Conservation (phyloP, 306 rosid species). For the Cajanus cajan region DNA sequence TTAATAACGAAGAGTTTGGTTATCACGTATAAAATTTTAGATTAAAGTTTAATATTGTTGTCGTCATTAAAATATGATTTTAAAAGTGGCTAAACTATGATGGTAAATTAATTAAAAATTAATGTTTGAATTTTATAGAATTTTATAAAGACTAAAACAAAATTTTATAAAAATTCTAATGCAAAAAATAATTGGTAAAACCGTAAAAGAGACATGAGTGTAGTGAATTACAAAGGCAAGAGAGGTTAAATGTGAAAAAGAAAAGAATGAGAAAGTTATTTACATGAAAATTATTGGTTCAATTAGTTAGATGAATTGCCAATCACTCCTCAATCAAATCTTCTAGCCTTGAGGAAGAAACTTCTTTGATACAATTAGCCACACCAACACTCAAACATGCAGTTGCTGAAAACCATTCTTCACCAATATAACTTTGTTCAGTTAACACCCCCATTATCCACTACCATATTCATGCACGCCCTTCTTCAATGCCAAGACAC, state of each 20-base stretch:
- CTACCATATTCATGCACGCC: constrained; percentile 10
- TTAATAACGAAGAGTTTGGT: too few species aligned
- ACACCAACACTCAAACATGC: constrained; percentile 1
- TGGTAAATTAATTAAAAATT: too few species aligned
- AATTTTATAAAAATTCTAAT: too few species aligned
- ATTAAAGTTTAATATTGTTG: too few species aligned
- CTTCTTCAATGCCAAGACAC: constrained; percentile 21
- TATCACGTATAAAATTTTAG: too few species aligned
- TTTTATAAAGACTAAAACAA: too few species aligned
- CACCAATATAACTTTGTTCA: constrained; percentile 19
- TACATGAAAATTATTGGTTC: neutral
- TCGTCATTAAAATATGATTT: too few species aligned
- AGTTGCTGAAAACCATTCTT: constrained; percentile 27
- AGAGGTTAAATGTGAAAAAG: neutral
- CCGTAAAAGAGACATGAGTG: neutral
- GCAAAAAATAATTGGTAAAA: too few species aligned
- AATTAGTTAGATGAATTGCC: neutral
- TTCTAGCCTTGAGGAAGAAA: constrained; percentile 22
- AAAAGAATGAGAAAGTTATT: neutral
- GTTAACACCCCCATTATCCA: neutral
- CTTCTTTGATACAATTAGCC: neutral
- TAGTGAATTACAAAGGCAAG: neutral
- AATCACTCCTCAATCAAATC: neutral
- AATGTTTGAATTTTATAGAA: too few species aligned
- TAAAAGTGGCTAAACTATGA: too few species aligned